Evolutionary conservation across 495 filamentous ascomycete species (phyloP).

Genomic region (Penicillium samsonianum): DNA sequence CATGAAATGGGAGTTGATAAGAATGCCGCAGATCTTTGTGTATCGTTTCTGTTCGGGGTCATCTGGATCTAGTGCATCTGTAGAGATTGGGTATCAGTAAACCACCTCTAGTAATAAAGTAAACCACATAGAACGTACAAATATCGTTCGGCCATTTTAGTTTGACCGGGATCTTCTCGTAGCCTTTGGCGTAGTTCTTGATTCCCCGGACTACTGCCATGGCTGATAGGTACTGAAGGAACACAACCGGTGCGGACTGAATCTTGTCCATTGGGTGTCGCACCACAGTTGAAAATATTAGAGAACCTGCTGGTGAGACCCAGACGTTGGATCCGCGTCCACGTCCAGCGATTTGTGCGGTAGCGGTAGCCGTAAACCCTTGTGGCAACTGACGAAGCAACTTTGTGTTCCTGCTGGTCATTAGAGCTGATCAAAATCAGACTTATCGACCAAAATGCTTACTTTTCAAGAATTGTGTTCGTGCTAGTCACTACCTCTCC

Average conservation of each 20-base stretch:
- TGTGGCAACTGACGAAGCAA: constrained; percentile 74
- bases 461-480: constrained; percentile 94
- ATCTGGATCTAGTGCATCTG: constrained; percentile 72
- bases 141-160: constrained; percentile 99
- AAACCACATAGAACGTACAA: constrained; percentile 41
- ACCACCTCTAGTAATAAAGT: background rate
- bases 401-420: constrained; percentile 63
- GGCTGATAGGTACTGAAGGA: constrained; percentile 90
- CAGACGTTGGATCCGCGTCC: constrained; percentile 92
- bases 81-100: background rate
- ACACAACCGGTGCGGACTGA: constrained; percentile 78
- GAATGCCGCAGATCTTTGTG: constrained; percentile 91
- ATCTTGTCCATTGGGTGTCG: constrained; percentile 74
- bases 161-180: constrained; percentile 73
- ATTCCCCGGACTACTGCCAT: constrained; percentile 89
- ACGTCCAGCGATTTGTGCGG: constrained; percentile 85
- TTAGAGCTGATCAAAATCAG: constrained; percentile 17
- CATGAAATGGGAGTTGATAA: constrained; percentile 85
- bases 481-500: constrained; percentile 94
- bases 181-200: constrained; percentile 74
- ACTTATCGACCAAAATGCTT: constrained; percentile 14
- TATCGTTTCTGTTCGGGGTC: constrained; percentile 61
- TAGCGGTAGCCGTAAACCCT: constrained; percentile 89
- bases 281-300: constrained; percentile 85
- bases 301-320: constrained; percentile 83